A percentile compares a stretch with the other conserved stretches of the same genome.
Evolutionary conservation across 306 rosid species (phyloP).

Genomic region (Benincasa hispida): DNA sequence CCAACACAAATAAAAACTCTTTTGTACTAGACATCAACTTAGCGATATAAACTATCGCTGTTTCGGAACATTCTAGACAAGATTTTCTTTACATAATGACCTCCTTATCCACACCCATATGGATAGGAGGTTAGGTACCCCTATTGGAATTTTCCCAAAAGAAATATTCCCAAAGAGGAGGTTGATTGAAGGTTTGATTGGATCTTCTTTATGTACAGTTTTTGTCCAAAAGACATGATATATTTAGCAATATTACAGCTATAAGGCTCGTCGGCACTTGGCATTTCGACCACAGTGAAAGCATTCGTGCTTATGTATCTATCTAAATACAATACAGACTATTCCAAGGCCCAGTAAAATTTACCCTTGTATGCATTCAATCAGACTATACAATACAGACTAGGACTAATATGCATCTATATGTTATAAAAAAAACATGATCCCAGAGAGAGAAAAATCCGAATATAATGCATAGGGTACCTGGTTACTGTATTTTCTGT

Average conservation of each 20-base stretch:
- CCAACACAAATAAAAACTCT: too few species aligned
- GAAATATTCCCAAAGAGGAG: neutral
- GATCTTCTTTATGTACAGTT: neutral
- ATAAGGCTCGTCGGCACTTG: neutral
- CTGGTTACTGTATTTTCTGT: conserved; percentile 44
- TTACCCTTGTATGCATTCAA: neutral
- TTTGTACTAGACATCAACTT: too few species aligned
- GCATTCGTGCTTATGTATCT: neutral
- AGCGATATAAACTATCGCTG: neutral
- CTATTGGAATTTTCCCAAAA: neutral
- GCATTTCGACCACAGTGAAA: neutral
- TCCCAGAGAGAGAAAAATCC: neutral
- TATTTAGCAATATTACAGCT: neutral
- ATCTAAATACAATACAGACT: neutral
- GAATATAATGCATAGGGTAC: conserved; percentile 11
- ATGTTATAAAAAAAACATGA: neutral
- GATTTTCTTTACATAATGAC: neutral
- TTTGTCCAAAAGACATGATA: neutral
- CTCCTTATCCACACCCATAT: neutral
- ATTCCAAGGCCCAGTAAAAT: neutral
- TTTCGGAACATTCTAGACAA: neutral
- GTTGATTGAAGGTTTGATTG: neutral
- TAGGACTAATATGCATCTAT: neutral
- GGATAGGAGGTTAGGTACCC: neutral
- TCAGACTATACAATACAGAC: neutral